Conservation (phyloP, 176 grass and related monocot genomes). For the Musa beccarii region DNA sequence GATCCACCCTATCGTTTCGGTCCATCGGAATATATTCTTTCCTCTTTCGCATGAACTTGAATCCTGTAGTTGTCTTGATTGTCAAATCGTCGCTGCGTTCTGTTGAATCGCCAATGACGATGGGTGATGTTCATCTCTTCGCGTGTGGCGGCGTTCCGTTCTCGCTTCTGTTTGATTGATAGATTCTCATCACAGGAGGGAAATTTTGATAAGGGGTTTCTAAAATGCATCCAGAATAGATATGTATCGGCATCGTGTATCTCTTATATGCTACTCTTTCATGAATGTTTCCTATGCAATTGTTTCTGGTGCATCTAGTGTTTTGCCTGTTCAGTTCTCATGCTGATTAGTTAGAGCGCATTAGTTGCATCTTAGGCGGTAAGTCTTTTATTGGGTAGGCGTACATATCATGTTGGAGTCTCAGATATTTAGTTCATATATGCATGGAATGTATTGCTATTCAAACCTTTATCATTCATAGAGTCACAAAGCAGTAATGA, state of each 20-base stretch:
- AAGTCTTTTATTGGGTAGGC: neutral
- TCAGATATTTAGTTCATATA: neutral
- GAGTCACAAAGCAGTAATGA: no score
- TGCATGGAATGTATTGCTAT: no score
- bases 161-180: no score
- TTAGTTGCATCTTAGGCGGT: no score
- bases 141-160: no score
- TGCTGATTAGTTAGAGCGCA: neutral
- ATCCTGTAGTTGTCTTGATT: neutral
- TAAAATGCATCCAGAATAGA: neutral
- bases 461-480: no score
- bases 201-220: neutral
- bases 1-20: neutral
- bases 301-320: neutral
- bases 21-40: neutral
- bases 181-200: no score
- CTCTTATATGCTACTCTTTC: no score
- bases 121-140: neutral
- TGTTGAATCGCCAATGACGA: neutral
- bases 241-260: no score
- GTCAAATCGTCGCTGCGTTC: slow-evolving; percentile 23
- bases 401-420: neutral
- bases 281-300: neutral
- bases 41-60: neutral
- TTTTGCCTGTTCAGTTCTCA: neutral